These are phyloP conservation scores for Coemansia sp. DNA, from an alignment of 192 early-diverging fungal genomes.

Conservation along the genomic window DNA sequence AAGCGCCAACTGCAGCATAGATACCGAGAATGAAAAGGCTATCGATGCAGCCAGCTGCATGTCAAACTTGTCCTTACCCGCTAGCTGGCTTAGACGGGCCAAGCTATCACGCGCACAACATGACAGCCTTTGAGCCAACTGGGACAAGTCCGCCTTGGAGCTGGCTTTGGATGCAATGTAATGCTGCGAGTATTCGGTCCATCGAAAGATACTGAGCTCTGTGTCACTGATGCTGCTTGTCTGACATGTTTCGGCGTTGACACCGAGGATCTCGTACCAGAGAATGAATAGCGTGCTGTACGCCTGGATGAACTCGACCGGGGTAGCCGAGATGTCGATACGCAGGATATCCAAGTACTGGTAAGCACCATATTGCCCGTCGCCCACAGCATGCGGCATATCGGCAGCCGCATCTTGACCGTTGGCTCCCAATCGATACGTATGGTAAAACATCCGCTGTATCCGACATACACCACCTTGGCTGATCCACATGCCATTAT, in stretches of 20 bases:
- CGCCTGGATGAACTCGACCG: slow-evolving; percentile 43
- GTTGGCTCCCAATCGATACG: neutral
- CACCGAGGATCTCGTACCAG: slow-evolving; percentile 22
- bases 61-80: neutral
- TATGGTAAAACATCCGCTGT: slow-evolving; percentile 11
- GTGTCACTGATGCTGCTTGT: neutral
- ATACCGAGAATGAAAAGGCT: slow-evolving; percentile 27
- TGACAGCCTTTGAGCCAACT: slow-evolving; percentile 17
- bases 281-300: slow-evolving; percentile 38
- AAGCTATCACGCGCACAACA: slow-evolving; percentile 12
- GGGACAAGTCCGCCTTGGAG: slow-evolving; percentile 21
- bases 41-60: slow-evolving; percentile 19
- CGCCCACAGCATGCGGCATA: neutral
- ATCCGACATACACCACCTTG: slow-evolving; percentile 40
- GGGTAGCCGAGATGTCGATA: slow-evolving; percentile 28
- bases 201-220: slow-evolving; percentile 28
- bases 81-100: slow-evolving; percentile 15
- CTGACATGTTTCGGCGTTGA: neutral
- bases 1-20: slow-evolving; percentile 35
- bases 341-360: slow-evolving; percentile 35
- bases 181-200: slow-evolving; percentile 44
- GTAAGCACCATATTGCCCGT: slow-evolving; percentile 1
- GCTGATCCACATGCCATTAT: slow-evolving; percentile 39
- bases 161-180: slow-evolving; percentile 10
- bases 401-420: neutral